Percentiles rank a stretch among this genome's conserved stretches.
Conservation (phyloP, 2,329 filamentous ascomycete species). For the Xylariaceae sp. region DNA sequence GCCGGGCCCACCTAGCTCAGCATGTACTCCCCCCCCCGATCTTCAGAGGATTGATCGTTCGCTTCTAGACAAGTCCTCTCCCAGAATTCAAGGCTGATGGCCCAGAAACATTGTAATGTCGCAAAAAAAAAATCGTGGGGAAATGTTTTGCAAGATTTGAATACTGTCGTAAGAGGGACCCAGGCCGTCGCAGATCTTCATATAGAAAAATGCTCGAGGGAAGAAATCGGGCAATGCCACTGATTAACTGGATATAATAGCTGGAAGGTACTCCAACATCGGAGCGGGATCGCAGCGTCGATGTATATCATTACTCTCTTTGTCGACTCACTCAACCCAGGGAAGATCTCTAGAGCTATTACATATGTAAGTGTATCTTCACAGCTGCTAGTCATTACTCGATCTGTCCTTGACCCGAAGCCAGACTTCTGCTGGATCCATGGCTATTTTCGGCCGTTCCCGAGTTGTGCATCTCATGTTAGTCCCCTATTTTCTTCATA, state of each 20-base stretch:
- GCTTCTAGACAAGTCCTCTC: not conserved
- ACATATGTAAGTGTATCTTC: conserved; percentile 17
- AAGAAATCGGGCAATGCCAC: conserved; percentile 6
- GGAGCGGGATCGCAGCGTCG: conserved; percentile 15
- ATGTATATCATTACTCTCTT: conserved; percentile 11
- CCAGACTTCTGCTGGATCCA: conserved; percentile 23
- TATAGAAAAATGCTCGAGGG: conserved; percentile 15
- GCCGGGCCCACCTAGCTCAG: conserved; percentile 14
- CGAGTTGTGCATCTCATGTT: conserved; percentile 28
- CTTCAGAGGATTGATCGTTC: conserved; percentile 11
- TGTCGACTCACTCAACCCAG: conserved; percentile 25
- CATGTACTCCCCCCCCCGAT: conserved; percentile 18
- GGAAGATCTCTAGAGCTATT: conserved; percentile 9
- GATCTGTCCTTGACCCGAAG: conserved; percentile 22
- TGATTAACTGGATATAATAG: conserved; percentile 18
- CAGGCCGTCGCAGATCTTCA: conserved; percentile 26
- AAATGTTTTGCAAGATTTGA: conserved; percentile 7
- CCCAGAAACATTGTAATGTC: conserved; percentile 10
- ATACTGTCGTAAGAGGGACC: conserved; percentile 10
- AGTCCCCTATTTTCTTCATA: conserved; percentile 15
- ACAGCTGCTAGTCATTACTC: conserved; percentile 15
- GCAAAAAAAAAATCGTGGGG: conserved; percentile 7
- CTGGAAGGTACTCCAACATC: conserved; percentile 16
- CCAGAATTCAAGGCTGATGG: conserved; percentile 1
- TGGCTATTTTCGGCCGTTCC: conserved; percentile 28